Conservation (phyloP, 305 asterid species). For the Fraxinus xanthoxyloides region DNA sequence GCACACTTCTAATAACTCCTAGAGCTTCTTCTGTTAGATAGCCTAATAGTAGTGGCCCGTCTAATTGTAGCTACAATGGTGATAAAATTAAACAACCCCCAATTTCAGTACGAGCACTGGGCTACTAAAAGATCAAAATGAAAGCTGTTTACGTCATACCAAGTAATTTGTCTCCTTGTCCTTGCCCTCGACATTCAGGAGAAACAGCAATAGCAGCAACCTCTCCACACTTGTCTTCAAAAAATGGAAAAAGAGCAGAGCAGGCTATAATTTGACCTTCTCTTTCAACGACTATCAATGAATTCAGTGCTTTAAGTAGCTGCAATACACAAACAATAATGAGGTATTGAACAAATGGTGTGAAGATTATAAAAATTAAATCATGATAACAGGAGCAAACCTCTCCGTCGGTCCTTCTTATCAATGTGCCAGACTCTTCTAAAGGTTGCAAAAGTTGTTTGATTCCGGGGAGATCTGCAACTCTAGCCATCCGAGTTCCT, state of each 20-base stretch:
- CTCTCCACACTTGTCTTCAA: constrained; percentile 79
- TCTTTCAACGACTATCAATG: constrained; percentile 79
- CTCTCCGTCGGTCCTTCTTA: constrained; percentile 81
- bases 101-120: not conserved
- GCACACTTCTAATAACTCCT: not conserved
- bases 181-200: constrained; percentile 96
- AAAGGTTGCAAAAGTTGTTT: constrained; percentile 70
- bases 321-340: constrained; percentile 26
- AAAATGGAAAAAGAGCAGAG: constrained; percentile 78
- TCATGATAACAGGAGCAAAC: constrained; percentile 32
- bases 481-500: constrained; percentile 82
- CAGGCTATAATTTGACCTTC: constrained; percentile 92
- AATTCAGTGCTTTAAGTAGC: constrained; percentile 64
- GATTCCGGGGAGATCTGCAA: constrained; percentile 62
- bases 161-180: constrained; percentile 95
- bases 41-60: not conserved
- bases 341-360: constrained; percentile 11
- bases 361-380: constrained; percentile 4
- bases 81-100: not conserved
- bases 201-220: constrained; percentile 97
- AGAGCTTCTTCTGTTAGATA: not conserved
- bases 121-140: not conserved
- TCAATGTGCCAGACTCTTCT: constrained; percentile 80
- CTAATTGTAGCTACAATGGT: not conserved
- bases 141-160: constrained; percentile 43